phyloP scores from a whole-genome alignment of 345 rosid genomes.

The Jatropha curcas region DNA sequence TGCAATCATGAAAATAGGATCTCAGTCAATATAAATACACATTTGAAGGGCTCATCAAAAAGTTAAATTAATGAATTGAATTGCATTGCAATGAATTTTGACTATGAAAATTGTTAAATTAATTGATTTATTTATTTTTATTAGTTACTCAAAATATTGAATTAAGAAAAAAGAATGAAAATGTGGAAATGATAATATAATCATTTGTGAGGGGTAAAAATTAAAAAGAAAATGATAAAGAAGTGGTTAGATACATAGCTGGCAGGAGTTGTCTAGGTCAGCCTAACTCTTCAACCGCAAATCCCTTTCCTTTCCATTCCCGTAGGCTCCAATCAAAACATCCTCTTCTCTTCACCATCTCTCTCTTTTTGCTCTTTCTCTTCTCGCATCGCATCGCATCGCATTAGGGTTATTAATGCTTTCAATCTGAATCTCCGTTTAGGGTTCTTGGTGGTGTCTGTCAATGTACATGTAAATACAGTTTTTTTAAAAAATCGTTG shows the following conservation, averaged over 20 bases:
- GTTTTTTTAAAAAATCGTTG: background rate
- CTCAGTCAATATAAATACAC: no score
- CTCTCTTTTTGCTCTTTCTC: background rate
- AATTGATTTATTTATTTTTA: no score
- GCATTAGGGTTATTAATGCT: background rate
- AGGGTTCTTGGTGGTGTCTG: slow-evolving; percentile 2
- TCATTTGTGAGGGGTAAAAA: background rate
- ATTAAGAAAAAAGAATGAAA: background rate
- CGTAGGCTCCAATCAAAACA: background rate
- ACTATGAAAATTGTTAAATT: no score
- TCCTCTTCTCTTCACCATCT: background rate
- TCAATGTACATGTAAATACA: no score
- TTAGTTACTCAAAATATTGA: no score
- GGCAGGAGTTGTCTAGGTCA: slow-evolving; percentile 41
- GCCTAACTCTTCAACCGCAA: slow-evolving; percentile 28
- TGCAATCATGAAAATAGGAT: no score
- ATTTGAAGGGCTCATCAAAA: no score
- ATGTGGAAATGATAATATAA: background rate
- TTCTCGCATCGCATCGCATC: background rate
- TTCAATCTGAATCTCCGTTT: background rate
- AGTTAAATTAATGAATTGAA: no score
- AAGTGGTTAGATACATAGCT: slow-evolving; percentile 33
- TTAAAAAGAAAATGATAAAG: background rate
- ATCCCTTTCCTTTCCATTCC: slow-evolving; percentile 2
- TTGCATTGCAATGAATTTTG: no score